Evolutionary conservation across 2,329 filamentous ascomycete genomes (phyloP), one percentile per base, ranked within the genome.

Genomic region (Penicillium sp.): DNA sequence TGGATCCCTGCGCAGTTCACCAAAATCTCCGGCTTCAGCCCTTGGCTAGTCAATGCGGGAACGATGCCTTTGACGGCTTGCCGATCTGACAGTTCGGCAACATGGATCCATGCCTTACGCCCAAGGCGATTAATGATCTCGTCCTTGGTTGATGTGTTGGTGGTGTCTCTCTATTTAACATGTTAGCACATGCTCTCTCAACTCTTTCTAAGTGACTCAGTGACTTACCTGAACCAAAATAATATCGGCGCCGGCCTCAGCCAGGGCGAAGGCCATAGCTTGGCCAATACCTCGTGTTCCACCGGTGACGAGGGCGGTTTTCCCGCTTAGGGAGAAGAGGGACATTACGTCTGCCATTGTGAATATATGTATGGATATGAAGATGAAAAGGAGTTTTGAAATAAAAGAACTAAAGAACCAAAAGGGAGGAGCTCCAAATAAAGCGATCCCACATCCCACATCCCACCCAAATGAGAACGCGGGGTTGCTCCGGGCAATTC

Each of bases 1-100:
- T 95, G 89, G 64, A 95, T 90, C 24, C 89, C 89, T 17, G 86
- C 89, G 71, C 87, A 91, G 72, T 90, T 95, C 60, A 95, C 73
- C 7, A 95, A 79, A 62, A 94, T 87, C 63, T 87, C 79, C 55
- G 94, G 80, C 63, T 80, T 64, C 64, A 82, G 76, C 9, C 71
- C 72, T 45, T 70, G 65, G 42, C 61, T 61, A 10, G 64, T 61
- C 13, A 75, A 53, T 2, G 65, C 53, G 26, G 72, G 69, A 21
- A 73, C 64, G 42, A 74, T 67, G 22, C 56, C 61, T 46, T 68
- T 68, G 31, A 74, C 69, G 2, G 70, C 64, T 33, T 68, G 61
- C 38, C 68, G 68, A 54, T 71, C 64, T 3, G 70, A 67, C 15
- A 75, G 63, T 38, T 75, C 70, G 10, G 72, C 72, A 15, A 69